phyloP scores from a whole-genome alignment of 495 filamentous ascomycete genomes.

The Aeminium ludgeri region DNA sequence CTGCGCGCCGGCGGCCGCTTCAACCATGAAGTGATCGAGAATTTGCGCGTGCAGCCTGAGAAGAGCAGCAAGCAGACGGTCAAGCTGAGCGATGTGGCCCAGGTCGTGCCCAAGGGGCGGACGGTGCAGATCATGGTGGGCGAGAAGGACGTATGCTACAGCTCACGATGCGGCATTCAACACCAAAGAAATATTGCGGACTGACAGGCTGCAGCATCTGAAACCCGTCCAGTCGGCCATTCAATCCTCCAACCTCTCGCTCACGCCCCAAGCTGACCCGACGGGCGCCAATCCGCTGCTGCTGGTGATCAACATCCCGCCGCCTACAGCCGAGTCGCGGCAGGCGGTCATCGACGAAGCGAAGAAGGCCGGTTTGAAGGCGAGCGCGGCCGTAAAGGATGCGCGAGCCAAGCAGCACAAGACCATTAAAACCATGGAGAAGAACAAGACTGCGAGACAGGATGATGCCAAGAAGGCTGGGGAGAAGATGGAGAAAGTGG shows the following conservation, averaged over 20 bases:
- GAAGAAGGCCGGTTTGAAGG: conserved; percentile 42
- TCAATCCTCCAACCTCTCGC: conserved; percentile 43
- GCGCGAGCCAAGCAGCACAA: conserved; percentile 45
- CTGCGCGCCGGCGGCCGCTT: conserved; percentile 50
- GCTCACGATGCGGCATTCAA: background rate
- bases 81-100: conserved; percentile 53
- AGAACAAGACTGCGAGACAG: conserved; percentile 37
- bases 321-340: conserved; percentile 44
- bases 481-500: conserved; percentile 47
- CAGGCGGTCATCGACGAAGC: conserved; percentile 38
- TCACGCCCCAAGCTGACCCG: conserved; percentile 54
- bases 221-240: conserved; percentile 60
- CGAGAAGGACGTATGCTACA: conserved; percentile 39
- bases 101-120: conserved; percentile 57
- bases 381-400: conserved; percentile 36
- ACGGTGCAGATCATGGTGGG: conserved; percentile 47
- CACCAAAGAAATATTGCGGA: background rate
- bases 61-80: conserved; percentile 29
- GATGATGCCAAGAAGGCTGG: conserved; percentile 54
- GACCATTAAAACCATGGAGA: conserved; percentile 42
- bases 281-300: conserved; percentile 44
- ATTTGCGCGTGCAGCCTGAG: conserved; percentile 39
- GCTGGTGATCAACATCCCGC: conserved; percentile 57
- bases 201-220: conserved; percentile 31
- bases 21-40: conserved; percentile 49